Evolutionary conservation across 1,139 yeast species (phyloP), one percentile per base, ranked within the genome.

Genomic region (Insectozyma bohioensis): DNA sequence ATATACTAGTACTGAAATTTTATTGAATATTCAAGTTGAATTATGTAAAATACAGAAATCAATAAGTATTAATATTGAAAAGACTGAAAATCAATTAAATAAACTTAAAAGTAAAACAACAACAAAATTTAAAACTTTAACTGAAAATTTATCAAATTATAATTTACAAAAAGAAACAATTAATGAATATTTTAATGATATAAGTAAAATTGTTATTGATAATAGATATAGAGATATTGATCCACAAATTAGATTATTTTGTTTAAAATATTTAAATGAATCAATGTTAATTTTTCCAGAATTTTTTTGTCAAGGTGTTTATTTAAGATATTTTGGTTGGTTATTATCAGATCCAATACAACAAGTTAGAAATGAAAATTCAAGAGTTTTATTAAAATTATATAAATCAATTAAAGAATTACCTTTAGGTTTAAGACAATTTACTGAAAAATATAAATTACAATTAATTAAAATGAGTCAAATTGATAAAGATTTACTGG

Each of bases 151-250:
- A 4, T 58, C 61, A 7, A 63, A 63, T 24, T 75, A 75, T 39
- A 72, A 71, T 24, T 59, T 57, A 9, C 83, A 82, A 40, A 73
- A 75, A 35, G 64, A 63, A 15, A 71, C 75, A 1, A 51, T 84
- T 3, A 72, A 68, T 22, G 78, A 69, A 37, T 75, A 77, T 41
- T 69, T 85, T 31, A 72, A 72, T 36, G 95, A 86, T 43, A 71
- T 85, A 6, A 72, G 79, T 24, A 79, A 76, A 41, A 69, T 84
- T 1, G 75, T 83, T 4, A 83, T 87, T 52, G 76, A 79, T 7
- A 87, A 82, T 48, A 67, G 97, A 43, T 85, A 85, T 52, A 78
- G 90, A 42, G 97, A 90, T 54, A 71, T 83, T 9, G 95, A 87
- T 50, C 77, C 82, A 6, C 56, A 59, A 7, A 82, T 88, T 20